Evolutionary conservation across 306 rosid species (phyloP).

Genomic region (Fragaria nilgerrensis): DNA sequence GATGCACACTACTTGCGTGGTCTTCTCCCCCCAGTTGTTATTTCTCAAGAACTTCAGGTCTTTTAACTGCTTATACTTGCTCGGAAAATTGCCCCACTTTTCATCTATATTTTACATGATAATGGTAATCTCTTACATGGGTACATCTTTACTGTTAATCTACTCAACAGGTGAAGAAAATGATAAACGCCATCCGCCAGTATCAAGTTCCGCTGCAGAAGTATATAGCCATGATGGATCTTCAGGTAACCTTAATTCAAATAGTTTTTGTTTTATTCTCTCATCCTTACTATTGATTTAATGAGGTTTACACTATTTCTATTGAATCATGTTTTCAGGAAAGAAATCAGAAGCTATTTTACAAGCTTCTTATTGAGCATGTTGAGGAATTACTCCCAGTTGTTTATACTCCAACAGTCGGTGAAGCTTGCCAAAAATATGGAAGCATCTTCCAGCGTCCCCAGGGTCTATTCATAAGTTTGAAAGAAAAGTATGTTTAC

Average conservation of each 20-base stretch:
- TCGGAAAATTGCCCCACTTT: background rate
- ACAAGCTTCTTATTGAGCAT: conserved; percentile 72
- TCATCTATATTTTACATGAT: background rate
- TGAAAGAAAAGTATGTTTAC: conserved; percentile 81
- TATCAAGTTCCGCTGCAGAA: conserved; percentile 88
- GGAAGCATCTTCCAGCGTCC: conserved; percentile 82
- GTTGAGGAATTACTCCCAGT: conserved; percentile 95
- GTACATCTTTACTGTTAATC: background rate
- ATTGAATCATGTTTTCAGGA: conserved; percentile 53
- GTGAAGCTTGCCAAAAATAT: conserved; percentile 98
- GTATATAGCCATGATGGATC: conserved; percentile 95
- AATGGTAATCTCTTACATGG: background rate
- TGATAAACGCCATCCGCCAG: conserved; percentile 67
- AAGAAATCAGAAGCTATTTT: conserved; percentile 82
- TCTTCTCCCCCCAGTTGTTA: conserved; percentile 78
- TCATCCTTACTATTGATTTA: background rate
- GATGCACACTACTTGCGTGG: conserved; percentile 94
- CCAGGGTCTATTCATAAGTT: conserved; percentile 90
- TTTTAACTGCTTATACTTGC: conserved; percentile 16
- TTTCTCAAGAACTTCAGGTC: conserved; percentile 85
- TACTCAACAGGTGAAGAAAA: conserved; percentile 68
- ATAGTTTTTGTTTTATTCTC: background rate
- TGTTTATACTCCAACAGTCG: conserved; percentile 96
- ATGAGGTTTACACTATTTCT: background rate
- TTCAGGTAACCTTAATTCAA: conserved; percentile 59